Evolutionary conservation across 306 rosid genomes (phyloP).

Genomic region (Pyrus betulifolia): DNA sequence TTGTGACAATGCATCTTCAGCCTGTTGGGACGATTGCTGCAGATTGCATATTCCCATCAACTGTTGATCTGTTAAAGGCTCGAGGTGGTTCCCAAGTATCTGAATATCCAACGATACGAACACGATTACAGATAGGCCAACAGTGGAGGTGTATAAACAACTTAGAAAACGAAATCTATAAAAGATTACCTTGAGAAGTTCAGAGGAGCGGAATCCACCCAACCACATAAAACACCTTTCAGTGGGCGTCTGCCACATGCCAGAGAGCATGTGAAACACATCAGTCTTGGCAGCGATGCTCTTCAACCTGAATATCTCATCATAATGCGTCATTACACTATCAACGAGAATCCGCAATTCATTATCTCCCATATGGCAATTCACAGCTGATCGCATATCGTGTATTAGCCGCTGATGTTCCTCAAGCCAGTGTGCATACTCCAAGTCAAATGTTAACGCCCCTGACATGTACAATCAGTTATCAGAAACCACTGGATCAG

Average conservation of each 20-base stretch:
- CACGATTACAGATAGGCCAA: not conserved
- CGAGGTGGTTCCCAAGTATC: constrained; percentile 78
- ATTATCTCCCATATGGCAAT: constrained; percentile 54
- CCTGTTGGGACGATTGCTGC: constrained; percentile 78
- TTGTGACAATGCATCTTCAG: constrained; percentile 89
- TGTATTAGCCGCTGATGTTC: constrained; percentile 61
- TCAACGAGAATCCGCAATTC: constrained; percentile 63
- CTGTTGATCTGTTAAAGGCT: constrained; percentile 67
- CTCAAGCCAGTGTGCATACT: constrained; percentile 67
- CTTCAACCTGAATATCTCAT: constrained; percentile 63
- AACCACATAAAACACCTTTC: constrained; percentile 93
- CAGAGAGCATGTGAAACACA: constrained; percentile 84
- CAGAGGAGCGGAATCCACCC: constrained; percentile 83
- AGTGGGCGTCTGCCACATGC: constrained; percentile 83
- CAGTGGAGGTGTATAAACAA: not conserved
- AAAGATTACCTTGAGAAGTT: constrained; percentile 64
- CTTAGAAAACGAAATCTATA: not conserved
- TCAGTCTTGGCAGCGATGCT: constrained; percentile 69
- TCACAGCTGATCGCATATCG: constrained; percentile 55
- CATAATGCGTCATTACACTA: constrained; percentile 59
- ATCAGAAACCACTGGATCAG: not conserved
- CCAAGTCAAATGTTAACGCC: constrained; percentile 60
- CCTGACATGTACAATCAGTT: constrained; percentile 24
- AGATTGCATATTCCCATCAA: constrained; percentile 68
- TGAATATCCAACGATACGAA: constrained; percentile 22